These are phyloP conservation scores for Sesbania bispinosa DNA, from an alignment of 306 rosid genomes.

Conservation along the genomic window DNA sequence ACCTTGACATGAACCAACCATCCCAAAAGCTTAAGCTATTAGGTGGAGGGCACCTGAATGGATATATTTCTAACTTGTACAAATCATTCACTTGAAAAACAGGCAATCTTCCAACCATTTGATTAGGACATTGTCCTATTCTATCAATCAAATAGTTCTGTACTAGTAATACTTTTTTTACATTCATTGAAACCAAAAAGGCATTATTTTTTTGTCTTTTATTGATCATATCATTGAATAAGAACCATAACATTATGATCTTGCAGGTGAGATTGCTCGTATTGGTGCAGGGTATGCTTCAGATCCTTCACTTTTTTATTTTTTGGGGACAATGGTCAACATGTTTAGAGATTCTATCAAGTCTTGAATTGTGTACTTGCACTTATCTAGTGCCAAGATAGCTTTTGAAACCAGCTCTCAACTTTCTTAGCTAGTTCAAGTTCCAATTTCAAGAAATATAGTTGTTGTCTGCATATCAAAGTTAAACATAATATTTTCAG, in stretches of 20 bases:
- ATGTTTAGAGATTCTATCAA: background rate
- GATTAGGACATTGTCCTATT: background rate
- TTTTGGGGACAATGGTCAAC: background rate
- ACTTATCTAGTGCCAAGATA: background rate
- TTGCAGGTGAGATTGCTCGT: conserved; percentile 85
- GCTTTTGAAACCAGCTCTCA: background rate
- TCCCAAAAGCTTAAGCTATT: no score
- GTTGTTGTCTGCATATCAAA: background rate
- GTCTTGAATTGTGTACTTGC: background rate
- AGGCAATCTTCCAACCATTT: background rate
- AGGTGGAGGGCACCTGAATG: no score
- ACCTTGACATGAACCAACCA: no score
- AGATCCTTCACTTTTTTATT: background rate
- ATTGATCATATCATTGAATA: background rate
- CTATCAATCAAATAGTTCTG: background rate
- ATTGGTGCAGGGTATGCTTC: conserved; percentile 78
- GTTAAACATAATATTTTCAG: background rate
- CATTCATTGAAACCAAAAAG: background rate
- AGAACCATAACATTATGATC: background rate
- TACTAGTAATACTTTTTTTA: background rate
- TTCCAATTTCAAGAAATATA: background rate
- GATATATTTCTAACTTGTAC: background rate
- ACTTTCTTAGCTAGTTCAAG: background rate
- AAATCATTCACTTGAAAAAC: background rate
- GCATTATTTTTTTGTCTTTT: background rate